phyloP scores from a whole-genome alignment of 495 filamentous ascomycete species.

The Xylaria bambusicola region DNA sequence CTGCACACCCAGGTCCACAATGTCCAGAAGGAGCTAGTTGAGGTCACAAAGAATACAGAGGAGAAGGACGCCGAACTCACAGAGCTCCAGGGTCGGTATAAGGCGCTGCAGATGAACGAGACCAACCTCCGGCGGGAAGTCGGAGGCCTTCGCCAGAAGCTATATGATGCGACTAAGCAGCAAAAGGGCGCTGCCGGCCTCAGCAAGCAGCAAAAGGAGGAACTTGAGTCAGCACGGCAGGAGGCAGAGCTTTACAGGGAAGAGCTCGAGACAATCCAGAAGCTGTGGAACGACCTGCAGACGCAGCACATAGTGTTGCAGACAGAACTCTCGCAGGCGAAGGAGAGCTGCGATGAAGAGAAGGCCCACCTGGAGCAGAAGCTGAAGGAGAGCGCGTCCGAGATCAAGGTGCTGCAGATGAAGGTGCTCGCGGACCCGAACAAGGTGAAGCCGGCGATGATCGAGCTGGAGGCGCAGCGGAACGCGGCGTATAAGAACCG shows the following conservation, averaged over 20 bases:
- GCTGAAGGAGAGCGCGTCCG: slow-evolving; percentile 10
- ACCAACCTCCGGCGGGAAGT: slow-evolving; percentile 3
- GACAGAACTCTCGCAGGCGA: slow-evolving; percentile 1
- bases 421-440: slow-evolving; percentile 21
- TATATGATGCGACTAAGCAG: background rate
- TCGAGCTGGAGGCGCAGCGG: slow-evolving; percentile 23
- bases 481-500: slow-evolving; percentile 24
- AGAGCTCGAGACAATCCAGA: background rate
- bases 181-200: no score
- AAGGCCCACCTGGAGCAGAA: slow-evolving; percentile 24
- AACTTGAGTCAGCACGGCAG: background rate
- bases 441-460: slow-evolving; percentile 24
- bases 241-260: background rate
- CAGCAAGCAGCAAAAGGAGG: background rate
- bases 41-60: background rate
- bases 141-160: background rate
- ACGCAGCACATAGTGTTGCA: slow-evolving; percentile 15
- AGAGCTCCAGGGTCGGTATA: background rate
- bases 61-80: background rate
- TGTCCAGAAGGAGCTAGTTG: background rate
- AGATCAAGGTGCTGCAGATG: slow-evolving; percentile 18
- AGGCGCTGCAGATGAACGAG: background rate
- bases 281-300: slow-evolving; percentile 4
- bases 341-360: slow-evolving; percentile 13
- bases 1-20: background rate